These are phyloP conservation scores for Phytopythium cucurbitacearum DNA, from an alignment of 352 stramenopile genomes.

Conservation along the genomic window DNA sequence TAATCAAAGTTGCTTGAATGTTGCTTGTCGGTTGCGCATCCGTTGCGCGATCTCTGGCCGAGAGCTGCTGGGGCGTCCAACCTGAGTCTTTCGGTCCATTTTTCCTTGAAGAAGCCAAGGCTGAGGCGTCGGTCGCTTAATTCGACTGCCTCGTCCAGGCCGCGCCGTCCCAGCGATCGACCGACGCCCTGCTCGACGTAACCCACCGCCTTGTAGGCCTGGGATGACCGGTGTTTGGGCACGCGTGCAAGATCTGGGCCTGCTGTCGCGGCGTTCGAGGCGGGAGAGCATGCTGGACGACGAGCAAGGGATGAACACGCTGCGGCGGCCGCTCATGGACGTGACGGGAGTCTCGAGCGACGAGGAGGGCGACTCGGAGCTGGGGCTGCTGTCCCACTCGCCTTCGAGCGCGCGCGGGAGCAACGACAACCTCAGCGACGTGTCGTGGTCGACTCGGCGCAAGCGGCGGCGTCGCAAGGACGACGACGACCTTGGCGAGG, in stretches of 20 bases:
- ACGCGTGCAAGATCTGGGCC: conserved; percentile 10
- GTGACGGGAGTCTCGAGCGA: conserved; percentile 11
- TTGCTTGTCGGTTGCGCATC: conserved; percentile 6
- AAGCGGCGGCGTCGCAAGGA: conserved; percentile 35
- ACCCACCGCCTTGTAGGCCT: neutral
- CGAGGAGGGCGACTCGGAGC: conserved; percentile 15
- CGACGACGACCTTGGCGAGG: conserved; percentile 34
- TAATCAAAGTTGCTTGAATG: neutral
- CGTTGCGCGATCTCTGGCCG: conserved; percentile 3
- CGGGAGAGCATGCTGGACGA: conserved; percentile 20
- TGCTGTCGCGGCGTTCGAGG: conserved; percentile 4
- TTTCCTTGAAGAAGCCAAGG: conserved; percentile 1
- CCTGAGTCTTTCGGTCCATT: too few species aligned
- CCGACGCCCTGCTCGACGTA: neutral
- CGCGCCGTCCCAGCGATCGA: neutral
- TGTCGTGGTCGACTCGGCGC: conserved; percentile 11
- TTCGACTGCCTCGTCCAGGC: conserved; percentile 10
- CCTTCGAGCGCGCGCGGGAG: conserved; percentile 9
- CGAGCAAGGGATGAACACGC: conserved; percentile 21
- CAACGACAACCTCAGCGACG: conserved; percentile 15
- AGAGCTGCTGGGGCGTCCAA: too few species aligned
- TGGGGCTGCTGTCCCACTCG: conserved; percentile 14
- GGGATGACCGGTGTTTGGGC: conserved; percentile 21
- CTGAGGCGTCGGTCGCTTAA: neutral
- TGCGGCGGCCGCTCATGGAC: conserved; percentile 29